Conservation (phyloP, 2,329 filamentous ascomycete species). For the Epichloe scottii region DNA sequence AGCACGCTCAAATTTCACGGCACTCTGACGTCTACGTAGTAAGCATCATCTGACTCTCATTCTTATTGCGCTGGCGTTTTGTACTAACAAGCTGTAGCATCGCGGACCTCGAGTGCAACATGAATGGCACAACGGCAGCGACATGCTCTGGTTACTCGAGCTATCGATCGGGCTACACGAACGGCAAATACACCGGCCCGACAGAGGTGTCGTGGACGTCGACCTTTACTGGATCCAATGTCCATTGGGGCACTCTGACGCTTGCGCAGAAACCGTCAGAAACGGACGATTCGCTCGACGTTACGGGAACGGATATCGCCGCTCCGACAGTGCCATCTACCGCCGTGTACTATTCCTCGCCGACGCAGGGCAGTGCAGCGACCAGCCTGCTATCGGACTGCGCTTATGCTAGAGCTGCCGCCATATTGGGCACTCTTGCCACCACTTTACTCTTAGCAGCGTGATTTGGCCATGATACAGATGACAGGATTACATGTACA, state of each 20-base stretch:
- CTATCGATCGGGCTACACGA: slow-evolving; percentile 24
- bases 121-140: slow-evolving; percentile 29
- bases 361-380: slow-evolving; percentile 2
- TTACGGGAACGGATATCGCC: slow-evolving; percentile 11
- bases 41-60: slow-evolving; percentile 8
- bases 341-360: slow-evolving; percentile 4
- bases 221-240: slow-evolving; percentile 27
- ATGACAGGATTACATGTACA: not conserved
- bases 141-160: slow-evolving; percentile 38
- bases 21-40: slow-evolving; percentile 31
- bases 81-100: slow-evolving; percentile 19
- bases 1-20: slow-evolving; percentile 31
- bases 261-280: slow-evolving; percentile 25
- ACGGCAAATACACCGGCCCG: slow-evolving; percentile 27
- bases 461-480: not conserved
- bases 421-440: not conserved
- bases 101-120: slow-evolving; percentile 29
- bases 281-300: slow-evolving; percentile 16
- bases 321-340: slow-evolving; percentile 8
- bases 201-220: slow-evolving; percentile 32
- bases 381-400: not conserved
- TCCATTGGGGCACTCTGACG: slow-evolving; percentile 33
- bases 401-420: not conserved
- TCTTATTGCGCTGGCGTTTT: no score
- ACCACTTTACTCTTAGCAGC: not conserved